These are phyloP conservation scores for Ochromonas danica DNA, from an alignment of 108 stramenopile species.

Conservation along the genomic window DNA sequence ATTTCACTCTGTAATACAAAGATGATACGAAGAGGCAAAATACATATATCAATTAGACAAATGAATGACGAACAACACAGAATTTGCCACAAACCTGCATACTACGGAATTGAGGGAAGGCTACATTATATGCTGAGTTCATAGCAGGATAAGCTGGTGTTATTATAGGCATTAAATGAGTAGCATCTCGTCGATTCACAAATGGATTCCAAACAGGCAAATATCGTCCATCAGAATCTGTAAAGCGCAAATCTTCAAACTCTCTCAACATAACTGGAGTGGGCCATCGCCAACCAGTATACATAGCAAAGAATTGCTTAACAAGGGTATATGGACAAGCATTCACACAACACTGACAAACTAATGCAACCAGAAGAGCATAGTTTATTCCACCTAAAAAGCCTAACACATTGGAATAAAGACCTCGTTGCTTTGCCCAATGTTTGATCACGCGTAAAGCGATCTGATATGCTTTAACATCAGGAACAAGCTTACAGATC, in stretches of 20 bases:
- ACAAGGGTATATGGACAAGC: slow-evolving; percentile 7
- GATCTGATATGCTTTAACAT: neutral
- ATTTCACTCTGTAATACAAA: slow-evolving; percentile 18
- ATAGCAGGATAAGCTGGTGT: slow-evolving; percentile 32
- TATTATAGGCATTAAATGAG: slow-evolving; percentile 34
- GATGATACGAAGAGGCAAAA: neutral
- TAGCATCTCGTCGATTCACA: neutral
- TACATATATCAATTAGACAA: neutral
- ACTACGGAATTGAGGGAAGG: slow-evolving; percentile 16
- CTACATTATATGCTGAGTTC: slow-evolving; percentile 34
- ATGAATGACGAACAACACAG: neutral
- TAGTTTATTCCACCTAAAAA: slow-evolving; percentile 36
- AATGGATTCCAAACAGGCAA: slow-evolving; percentile 20
- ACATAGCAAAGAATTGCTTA: slow-evolving; percentile 18
- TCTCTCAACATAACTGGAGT: neutral
- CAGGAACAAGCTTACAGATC: neutral
- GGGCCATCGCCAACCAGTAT: slow-evolving; percentile 22
- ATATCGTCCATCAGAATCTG: slow-evolving; percentile 21
- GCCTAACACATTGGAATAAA: slow-evolving; percentile 29
- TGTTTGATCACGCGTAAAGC: slow-evolving; percentile 24
- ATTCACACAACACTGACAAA: neutral
- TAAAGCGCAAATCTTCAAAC: neutral
- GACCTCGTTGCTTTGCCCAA: slow-evolving; percentile 31
- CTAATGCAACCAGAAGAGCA: slow-evolving; percentile 4
- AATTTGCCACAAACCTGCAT: neutral